Percentiles rank a stretch among this genome's conserved stretches.
phyloP scores from a whole-genome alignment of 495 filamentous ascomycete species.

The Trichoderma erinaceum region DNA sequence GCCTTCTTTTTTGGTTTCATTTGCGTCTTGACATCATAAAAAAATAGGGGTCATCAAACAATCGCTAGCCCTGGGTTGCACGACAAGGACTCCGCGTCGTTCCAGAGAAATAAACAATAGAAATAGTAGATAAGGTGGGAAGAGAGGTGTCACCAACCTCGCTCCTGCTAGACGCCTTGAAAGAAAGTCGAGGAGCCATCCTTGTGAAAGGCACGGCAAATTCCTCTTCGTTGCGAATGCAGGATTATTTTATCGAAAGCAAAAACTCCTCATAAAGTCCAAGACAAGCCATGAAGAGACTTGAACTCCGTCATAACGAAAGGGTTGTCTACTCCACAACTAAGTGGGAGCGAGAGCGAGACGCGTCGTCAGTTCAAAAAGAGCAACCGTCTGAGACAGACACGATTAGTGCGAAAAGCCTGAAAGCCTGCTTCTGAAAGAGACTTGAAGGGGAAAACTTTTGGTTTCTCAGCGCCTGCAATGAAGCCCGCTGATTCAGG shows the following conservation, averaged over 20 bases:
- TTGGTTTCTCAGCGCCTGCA: no score
- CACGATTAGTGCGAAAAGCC: no score
- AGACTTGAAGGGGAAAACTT: no score
- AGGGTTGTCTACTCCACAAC: no score
- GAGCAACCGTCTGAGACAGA: no score
- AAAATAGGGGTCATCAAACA: background rate
- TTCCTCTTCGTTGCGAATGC: background rate
- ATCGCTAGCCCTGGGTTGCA: background rate
- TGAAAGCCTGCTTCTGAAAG: no score
- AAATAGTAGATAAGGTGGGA: background rate
- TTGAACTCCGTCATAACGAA: no score
- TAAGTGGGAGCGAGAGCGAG: no score
- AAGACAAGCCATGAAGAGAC: background rate
- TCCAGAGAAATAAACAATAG: background rate
- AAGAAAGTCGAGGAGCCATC: constrained; percentile 32
- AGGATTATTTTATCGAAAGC: constrained; percentile 17
- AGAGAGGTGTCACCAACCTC: background rate
- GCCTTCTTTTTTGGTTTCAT: background rate
- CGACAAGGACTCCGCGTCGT: background rate
- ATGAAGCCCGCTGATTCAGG: background rate
- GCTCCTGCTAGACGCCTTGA: background rate
- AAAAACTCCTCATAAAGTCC: background rate
- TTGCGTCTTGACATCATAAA: background rate
- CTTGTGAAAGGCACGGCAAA: constrained; percentile 16
- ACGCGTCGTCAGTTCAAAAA: no score